These are phyloP conservation scores for Vitis amurensis DNA, from an alignment of 164 flowering plant genomes.

Conservation along the genomic window DNA sequence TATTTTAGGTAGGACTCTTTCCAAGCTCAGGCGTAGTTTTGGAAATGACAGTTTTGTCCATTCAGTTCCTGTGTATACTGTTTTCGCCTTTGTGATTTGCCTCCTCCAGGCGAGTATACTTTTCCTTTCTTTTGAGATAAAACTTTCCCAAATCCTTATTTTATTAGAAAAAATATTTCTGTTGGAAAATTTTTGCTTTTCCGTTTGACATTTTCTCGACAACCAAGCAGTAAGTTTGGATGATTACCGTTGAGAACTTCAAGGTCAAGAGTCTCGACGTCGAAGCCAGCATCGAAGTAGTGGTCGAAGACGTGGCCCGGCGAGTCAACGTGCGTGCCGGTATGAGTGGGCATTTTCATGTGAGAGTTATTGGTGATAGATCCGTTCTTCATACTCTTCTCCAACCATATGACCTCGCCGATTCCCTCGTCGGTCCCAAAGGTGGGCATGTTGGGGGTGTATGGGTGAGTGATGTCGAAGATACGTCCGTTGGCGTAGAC, in stretches of 20 bases:
- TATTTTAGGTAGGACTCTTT: too few relatives aligned
- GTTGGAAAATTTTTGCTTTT: too few relatives aligned
- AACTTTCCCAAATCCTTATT: background rate
- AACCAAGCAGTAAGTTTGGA: background rate
- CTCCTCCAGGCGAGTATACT: too few relatives aligned
- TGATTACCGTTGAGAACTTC: constrained; percentile 71
- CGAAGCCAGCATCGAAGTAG: constrained; percentile 89
- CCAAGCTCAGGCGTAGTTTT: too few relatives aligned
- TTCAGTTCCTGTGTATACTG: too few relatives aligned
- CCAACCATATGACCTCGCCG: constrained; percentile 70
- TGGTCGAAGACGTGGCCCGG: constrained; percentile 83
- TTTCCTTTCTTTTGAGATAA: too few relatives aligned
- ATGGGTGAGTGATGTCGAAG: constrained; percentile 66
- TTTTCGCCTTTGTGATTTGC: too few relatives aligned
- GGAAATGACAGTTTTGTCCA: too few relatives aligned
- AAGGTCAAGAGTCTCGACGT: constrained; percentile 89
- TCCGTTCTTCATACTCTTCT: constrained; percentile 81
- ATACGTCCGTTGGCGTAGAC: constrained; percentile 63
- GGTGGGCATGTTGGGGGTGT: constrained; percentile 53
- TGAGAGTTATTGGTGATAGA: constrained; percentile 69
- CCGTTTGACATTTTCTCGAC: background rate
- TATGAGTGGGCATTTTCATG: constrained; percentile 71
- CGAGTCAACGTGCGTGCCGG: constrained; percentile 91
- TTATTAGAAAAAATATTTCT: too few relatives aligned
- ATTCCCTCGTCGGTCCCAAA: constrained; percentile 50